Conservation (phyloP, 2,329 filamentous ascomycete genomes). For the Trichoderma sp. region DNA sequence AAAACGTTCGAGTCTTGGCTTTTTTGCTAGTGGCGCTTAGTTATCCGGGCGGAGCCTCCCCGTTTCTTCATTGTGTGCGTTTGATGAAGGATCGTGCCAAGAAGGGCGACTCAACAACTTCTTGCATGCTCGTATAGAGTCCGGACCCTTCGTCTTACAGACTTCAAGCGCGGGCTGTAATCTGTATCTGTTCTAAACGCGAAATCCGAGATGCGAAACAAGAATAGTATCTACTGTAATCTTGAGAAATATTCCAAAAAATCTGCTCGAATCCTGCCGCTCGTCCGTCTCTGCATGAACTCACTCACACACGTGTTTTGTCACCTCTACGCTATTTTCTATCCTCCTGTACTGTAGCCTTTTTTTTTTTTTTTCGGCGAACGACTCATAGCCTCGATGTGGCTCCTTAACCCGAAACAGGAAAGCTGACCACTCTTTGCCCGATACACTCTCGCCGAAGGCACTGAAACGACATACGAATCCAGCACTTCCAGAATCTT, state of each 20-base stretch:
- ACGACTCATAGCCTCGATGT: not conserved
- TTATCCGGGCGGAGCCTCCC: not conserved
- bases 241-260: too few species aligned
- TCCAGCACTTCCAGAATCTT: not conserved
- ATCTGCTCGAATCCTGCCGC: not conserved
- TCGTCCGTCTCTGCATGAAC: not conserved
- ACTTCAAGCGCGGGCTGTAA: too few species aligned
- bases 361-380: not conserved
- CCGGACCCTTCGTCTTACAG: not conserved
- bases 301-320: not conserved
- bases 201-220: not conserved
- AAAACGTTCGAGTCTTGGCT: not conserved
- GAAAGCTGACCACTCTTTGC: not conserved
- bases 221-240: not conserved
- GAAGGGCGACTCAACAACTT: not conserved
- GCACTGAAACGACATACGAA: not conserved
- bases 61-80: too few species aligned
- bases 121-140: not conserved
- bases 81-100: not conserved
- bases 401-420: not conserved
- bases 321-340: not conserved
- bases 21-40: not conserved
- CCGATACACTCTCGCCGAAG: not conserved
- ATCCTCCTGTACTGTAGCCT: too few species aligned
- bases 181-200: not conserved